Evolutionary conservation across 1,139 yeast genomes (phyloP).

Genomic region (Suhomyces yuchorum): DNA sequence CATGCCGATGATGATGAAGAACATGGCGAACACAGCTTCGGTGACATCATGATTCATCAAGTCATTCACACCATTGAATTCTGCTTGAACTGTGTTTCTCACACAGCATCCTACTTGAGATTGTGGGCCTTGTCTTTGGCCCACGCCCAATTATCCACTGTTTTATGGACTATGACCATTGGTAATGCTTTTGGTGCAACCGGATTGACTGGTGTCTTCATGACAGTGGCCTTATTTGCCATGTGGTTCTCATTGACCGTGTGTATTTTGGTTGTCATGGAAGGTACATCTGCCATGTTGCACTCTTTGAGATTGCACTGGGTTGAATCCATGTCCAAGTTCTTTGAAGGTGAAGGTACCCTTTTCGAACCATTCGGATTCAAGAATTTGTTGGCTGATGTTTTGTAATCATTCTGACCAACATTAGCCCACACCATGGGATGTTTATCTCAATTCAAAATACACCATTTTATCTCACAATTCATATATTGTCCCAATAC

Average conservation of each 20-base stretch:
- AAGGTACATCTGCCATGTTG: conserved; percentile 86
- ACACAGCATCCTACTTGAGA: conserved; percentile 76
- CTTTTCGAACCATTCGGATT: conserved; percentile 72
- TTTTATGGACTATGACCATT: conserved; percentile 79
- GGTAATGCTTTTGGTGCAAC: conserved; percentile 54
- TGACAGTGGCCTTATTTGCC: conserved; percentile 64
- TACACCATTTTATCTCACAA: background rate
- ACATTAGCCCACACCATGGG: background rate
- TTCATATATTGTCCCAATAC: background rate
- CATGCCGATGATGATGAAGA: conserved; percentile 55
- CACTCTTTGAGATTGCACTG: conserved; percentile 83
- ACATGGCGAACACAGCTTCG: conserved; percentile 62
- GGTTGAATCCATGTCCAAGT: conserved; percentile 88
- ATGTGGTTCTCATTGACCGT: conserved; percentile 81
- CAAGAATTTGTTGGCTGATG: conserved; percentile 34
- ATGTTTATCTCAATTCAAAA: background rate
- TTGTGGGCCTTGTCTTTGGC: conserved; percentile 81
- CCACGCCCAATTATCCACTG: conserved; percentile 75
- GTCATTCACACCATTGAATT: conserved; percentile 80
- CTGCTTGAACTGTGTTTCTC: conserved; percentile 76
- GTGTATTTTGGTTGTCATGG: conserved; percentile 76
- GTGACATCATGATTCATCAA: conserved; percentile 78
- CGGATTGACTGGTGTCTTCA: conserved; percentile 51
- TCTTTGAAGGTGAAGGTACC: conserved; percentile 80
- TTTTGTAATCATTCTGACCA: conserved; percentile 20